Evolutionary conservation across 306 rosid genomes (phyloP), one percentile per base, ranked within the genome.

Genomic region (Vigna radiata): DNA sequence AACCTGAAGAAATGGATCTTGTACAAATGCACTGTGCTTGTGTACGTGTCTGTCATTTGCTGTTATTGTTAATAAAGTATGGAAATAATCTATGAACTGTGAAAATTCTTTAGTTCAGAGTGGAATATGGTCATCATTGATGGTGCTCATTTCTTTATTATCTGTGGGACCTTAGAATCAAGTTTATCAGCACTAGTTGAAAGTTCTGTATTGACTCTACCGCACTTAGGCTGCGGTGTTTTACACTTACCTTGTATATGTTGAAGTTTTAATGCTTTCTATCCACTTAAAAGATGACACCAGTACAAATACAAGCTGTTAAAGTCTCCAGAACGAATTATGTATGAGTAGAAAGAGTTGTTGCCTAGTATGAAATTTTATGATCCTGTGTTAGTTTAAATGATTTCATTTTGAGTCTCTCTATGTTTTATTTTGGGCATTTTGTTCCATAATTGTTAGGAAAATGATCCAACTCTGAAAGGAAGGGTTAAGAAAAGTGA

Each of bases 401-500:
- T 7, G 8, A 12, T 43, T 56, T 66, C 56, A 46, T 66, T 50
- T 50, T 72, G 55, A 48, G 68, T 53, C 27, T 71, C 10, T 69
- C 27, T 66, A 21, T 56, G 8, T 71, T 65, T 75, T 13, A 18
- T 16, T 43, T 71, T 71, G 13, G 68, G 70, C 62, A 17, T 41
- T 54, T 43, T 81, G 43, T 67, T 29, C 33, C 37, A 14, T 48
- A 3, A 75, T 65, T 73, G 53, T 46, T 83, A 95, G 99, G 99
- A 95, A 82, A 92, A 95, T 83, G 99, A 95, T 91, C 99, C 99
- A 4, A 95, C 97, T 15, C 84, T 95, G 77, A 92, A 86, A 85
- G 99, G 98, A 72, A 90, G 98, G 80, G 96, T 91, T 3, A 91
- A 93, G 84, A 87, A 89, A 81, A 93, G 98, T 70, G 98, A 93